These are phyloP conservation scores for Gastrodia elata DNA, from an alignment of 106 monocot species.

Conservation along the genomic window DNA sequence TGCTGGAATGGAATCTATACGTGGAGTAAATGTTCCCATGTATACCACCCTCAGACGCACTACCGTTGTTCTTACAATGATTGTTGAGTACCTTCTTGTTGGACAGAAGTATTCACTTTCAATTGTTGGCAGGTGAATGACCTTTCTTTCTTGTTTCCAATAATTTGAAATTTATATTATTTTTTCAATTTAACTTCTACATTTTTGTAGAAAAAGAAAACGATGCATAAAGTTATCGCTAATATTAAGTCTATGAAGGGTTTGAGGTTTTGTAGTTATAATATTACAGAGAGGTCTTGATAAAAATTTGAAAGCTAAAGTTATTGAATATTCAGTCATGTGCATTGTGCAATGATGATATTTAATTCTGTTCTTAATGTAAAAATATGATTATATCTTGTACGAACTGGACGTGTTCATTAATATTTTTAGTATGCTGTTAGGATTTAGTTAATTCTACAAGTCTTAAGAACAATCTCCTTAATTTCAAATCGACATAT, in stretches of 20 bases:
- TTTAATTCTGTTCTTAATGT: too few relatives aligned
- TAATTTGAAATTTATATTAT: neutral
- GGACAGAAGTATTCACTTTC: conserved; percentile 60
- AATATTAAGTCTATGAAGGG: neutral
- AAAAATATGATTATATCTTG: too few relatives aligned
- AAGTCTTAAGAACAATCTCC: too few relatives aligned
- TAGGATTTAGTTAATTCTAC: too few relatives aligned
- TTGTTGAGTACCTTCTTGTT: conserved; percentile 72
- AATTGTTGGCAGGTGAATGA: conserved; percentile 69
- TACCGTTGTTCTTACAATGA: conserved; percentile 95
- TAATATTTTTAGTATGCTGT: too few relatives aligned
- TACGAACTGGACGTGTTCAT: too few relatives aligned
- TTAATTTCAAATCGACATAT: too few relatives aligned
- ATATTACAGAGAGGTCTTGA: neutral
- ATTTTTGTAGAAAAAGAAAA: neutral
- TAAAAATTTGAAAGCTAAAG: neutral
- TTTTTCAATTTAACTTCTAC: neutral
- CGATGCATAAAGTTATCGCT: neutral
- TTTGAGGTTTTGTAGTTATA: neutral
- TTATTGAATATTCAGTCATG: neutral
- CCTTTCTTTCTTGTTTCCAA: neutral
- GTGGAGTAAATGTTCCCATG: conserved; percentile 99
- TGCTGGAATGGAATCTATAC: conserved; percentile 94
- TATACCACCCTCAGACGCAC: conserved; percentile 96
- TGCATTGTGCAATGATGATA: too few relatives aligned